Base-by-base conservation (phyloP, 164 flowering plant genomes). In the Macadamia tetraphylla region DNA sequence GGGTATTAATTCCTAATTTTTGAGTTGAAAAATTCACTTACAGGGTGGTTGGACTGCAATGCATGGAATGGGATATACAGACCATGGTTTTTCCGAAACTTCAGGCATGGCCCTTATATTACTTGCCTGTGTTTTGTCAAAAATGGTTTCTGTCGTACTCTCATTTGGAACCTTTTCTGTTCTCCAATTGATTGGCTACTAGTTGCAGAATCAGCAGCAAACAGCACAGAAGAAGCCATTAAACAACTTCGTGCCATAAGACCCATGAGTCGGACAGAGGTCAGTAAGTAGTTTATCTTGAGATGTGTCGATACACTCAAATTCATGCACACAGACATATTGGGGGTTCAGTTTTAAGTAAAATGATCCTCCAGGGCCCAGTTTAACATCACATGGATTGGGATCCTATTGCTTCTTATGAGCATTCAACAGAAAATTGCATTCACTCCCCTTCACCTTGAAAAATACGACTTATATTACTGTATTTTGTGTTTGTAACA, bases 221-320 rank as follows among this genome's bases (percentile, higher is more conserved):
- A 79, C 73, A 81, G 85, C 77, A 86, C 90, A 29, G 91, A 76
- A 72, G 92, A 84, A 73, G 91, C 88, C 67, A 85, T 82, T 67
- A 75, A 74, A 66, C 87, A 86, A 76, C 81, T 87, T 42, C 90
- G 88, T 63, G 76, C 85, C 49, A 87, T 67, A 80, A 84, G 94
- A 67, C 91, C 85, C n/a, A 88, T 91, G 88, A 92, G 97, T 78
- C 80, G 85, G 40, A 92, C 67, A 30, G 97, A 85, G 88, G 98
- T 94, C 63, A 74, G 85, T 79, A 35, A 35, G n/a, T 14, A 49
- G 53, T 49, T 49, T 49, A 2, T 5, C 53, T 35, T 35, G 40
- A 35, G 3, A 35, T 35, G 40, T 35, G 5, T 35, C 40, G 5
- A 35, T 35, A 35, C 3, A 35, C 40, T 35, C 40, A 35, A 35